Evolutionary conservation across 768 basidiomycete species (phyloP).

Genomic region (Leucocoprinus birnbaumii): DNA sequence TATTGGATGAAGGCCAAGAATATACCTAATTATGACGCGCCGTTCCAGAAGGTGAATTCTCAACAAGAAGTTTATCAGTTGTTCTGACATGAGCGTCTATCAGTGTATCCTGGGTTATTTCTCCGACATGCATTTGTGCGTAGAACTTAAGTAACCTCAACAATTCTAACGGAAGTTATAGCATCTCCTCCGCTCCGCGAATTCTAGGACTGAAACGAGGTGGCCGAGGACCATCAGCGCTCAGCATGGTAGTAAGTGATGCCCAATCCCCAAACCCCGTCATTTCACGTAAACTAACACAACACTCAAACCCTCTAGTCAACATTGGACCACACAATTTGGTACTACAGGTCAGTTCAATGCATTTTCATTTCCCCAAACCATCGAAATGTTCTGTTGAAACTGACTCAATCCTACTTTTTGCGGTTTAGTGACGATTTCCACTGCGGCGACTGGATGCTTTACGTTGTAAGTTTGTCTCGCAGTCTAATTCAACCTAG

Average conservation of each 20-base stretch:
- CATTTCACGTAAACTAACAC: not conserved
- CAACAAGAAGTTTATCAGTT: not conserved
- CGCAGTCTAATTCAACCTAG: not conserved
- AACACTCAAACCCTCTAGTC: conserved; percentile 37
- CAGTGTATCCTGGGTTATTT: conserved; percentile 80
- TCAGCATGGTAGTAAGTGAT: conserved; percentile 60
- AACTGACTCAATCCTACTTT: not conserved
- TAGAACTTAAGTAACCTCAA: too few species aligned
- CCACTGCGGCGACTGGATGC: conserved; percentile 76
- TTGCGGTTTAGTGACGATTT: conserved; percentile 56
- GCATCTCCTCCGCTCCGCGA: conserved; percentile 52
- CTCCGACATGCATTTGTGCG: conserved; percentile 77
- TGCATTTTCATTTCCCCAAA: not conserved
- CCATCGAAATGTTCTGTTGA: not conserved
- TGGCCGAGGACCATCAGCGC: conserved; percentile 44
- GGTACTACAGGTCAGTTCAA: conserved; percentile 67
- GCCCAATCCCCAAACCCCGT: not conserved
- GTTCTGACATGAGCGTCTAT: not conserved
- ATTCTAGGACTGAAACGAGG: conserved; percentile 52
- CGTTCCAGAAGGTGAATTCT: conserved; percentile 70
- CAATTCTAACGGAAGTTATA: too few species aligned
- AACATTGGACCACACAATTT: conserved; percentile 76
- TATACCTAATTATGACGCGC: conserved; percentile 60
- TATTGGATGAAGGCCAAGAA: conserved; percentile 82
- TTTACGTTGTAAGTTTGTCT: conserved; percentile 62